phyloP scores from a whole-genome alignment of 2,329 filamentous ascomycete genomes.

The Microsporum audouinii region DNA sequence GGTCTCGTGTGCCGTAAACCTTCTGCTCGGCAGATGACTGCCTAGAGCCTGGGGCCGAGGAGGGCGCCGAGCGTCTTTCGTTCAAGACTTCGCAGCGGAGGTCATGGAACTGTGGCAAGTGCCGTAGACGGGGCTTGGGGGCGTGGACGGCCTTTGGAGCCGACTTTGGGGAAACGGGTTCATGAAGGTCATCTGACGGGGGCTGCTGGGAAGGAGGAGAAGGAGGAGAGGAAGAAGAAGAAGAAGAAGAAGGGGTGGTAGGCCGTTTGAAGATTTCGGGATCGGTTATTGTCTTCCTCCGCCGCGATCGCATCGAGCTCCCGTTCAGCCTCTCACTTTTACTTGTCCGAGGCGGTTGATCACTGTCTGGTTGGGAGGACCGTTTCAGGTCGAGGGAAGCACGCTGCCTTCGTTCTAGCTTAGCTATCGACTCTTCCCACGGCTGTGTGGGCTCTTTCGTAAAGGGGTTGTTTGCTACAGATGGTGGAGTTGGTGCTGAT shows the following conservation, averaged over 20 bases:
- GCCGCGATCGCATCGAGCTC: slow-evolving; percentile 17
- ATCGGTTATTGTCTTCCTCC: slow-evolving; percentile 33
- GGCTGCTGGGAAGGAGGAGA: no score
- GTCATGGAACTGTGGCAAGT: slow-evolving; percentile 12
- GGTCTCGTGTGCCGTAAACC: background rate
- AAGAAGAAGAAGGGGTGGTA: slow-evolving; percentile 12
- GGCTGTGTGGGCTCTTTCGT: background rate
- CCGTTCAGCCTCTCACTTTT: slow-evolving; percentile 21
- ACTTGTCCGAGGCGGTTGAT: slow-evolving; percentile 17
- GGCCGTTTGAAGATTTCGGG: slow-evolving; percentile 29
- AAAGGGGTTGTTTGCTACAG: background rate
- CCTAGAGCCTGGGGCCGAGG: slow-evolving; percentile 3
- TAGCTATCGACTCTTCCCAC: slow-evolving; percentile 2
- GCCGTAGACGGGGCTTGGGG: slow-evolving; percentile 13
- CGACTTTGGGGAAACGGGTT: background rate
- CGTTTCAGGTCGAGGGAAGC: background rate
- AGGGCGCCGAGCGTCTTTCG: background rate
- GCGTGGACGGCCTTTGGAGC: background rate
- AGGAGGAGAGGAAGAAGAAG: no score
- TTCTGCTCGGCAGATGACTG: slow-evolving; percentile 3
- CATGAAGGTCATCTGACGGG: slow-evolving; percentile 15
- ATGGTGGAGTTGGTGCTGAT: background rate
- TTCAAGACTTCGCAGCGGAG: slow-evolving; percentile 11
- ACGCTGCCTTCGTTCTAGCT: background rate
- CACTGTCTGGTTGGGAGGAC: background rate